These are phyloP conservation scores for Dianthus caryophyllus DNA, from an alignment of 148 eudicot species.

Conservation along the genomic window DNA sequence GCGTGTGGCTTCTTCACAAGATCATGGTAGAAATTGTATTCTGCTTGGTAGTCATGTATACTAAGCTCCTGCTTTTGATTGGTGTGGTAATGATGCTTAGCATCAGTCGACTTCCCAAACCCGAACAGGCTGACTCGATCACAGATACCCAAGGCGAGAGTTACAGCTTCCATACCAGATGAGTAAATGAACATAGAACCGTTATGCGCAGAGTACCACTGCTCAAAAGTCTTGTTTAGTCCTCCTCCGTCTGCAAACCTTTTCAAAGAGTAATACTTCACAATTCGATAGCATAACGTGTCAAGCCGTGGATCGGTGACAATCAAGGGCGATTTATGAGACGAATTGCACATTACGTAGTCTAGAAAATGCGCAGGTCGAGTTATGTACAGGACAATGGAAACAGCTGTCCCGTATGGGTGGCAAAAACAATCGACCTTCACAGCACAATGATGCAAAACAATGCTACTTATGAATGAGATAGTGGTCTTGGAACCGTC, in stretches of 20 bases:
- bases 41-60: no score
- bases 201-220: slow-evolving; percentile 59
- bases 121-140: slow-evolving; percentile 14
- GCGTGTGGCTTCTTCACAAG: no score
- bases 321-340: slow-evolving; percentile 59
- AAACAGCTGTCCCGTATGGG: slow-evolving; percentile 61
- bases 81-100: no score
- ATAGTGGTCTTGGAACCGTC: slow-evolving; percentile 67
- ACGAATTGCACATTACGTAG: slow-evolving; percentile 56
- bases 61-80: no score
- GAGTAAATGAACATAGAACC: slow-evolving; percentile 88
- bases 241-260: no score
- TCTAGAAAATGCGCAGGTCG: slow-evolving; percentile 81
- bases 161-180: slow-evolving; percentile 86
- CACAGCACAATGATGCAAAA: slow-evolving; percentile 63
- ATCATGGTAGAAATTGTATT: no score
- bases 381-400: slow-evolving; percentile 71
- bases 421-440: slow-evolving; percentile 69
- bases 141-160: slow-evolving; percentile 74
- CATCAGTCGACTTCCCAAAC: no score
- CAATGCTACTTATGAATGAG: slow-evolving; percentile 79
- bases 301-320: slow-evolving; percentile 67
- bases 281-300: background rate
- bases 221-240: no score
- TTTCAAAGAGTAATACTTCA: no score